phyloP scores from a whole-genome alignment of 225 moss, liverwort and hornwort species.

The Marchantia polymorpha region DNA sequence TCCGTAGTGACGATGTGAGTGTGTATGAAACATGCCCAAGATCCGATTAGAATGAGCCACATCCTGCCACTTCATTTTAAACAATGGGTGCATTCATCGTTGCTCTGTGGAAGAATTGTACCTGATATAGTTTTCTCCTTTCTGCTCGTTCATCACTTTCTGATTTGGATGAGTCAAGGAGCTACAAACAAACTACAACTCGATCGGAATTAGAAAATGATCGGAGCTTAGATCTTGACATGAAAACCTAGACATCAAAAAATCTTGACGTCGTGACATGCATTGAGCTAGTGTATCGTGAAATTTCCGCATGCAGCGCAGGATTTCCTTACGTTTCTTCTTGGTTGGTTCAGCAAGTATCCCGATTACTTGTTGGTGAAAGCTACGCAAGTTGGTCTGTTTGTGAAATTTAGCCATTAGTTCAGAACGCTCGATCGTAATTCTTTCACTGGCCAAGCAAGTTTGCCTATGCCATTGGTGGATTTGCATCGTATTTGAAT shows the following conservation, averaged over 20 bases:
- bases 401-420: neutral
- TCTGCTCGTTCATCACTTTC: too few species aligned
- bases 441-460: too few species aligned
- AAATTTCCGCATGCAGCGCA: conserved; percentile 48
- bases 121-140: too few species aligned
- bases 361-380: conserved; percentile 67
- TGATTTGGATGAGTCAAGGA: too few species aligned
- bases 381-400: conserved; percentile 50
- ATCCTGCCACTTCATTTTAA: too few species aligned
- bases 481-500: neutral
- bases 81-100: too few species aligned
- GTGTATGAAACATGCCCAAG: neutral
- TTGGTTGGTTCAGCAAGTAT: conserved; percentile 70
- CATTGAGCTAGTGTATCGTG: neutral
- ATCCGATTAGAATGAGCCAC: neutral
- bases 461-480: neutral
- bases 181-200: too few species aligned
- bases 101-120: too few species aligned
- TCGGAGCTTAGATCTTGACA: too few species aligned
- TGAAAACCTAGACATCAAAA: neutral
- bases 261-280: neutral
- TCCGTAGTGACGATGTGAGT: neutral
- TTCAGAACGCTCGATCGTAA: neutral
- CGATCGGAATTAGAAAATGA: too few species aligned
- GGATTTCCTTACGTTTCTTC: conserved; percentile 63